Evolutionary conservation across 1,284 basidiomycete species (phyloP), one percentile per base, ranked within the genome.

Genomic region (Ganoderma lucidum): DNA sequence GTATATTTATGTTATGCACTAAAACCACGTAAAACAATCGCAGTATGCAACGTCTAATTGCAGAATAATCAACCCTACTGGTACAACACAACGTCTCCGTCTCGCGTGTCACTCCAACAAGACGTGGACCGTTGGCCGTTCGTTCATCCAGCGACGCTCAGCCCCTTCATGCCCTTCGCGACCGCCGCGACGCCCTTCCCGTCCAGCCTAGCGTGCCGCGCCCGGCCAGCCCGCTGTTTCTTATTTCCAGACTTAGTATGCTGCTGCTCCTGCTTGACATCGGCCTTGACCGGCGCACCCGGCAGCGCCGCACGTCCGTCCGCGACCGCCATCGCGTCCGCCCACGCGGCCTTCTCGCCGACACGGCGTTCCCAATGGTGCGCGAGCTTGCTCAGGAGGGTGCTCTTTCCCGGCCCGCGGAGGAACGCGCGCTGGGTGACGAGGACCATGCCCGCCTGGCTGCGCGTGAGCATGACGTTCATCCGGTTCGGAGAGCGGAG

Each of bases 391-490:
- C 59, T 64, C 30, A 74, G 64, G 8, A 74, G 63, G 42, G 67
- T 69, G 28, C 53, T 53, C 32, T 63, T 69, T 4, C 70, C 74
- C n/a, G 64, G 55, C 5, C 66, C 66, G 19, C 65, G 23, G 56
- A 75, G 53, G 64, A 77, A 76, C 37, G 64, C 62, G 19, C 74
- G 73, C 61, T 72, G 72, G 10, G 73, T 75, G 53, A 74, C 75
- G 61, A 77, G 71, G 17, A 74, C 66, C 74, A 77, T 77, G 55
- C 76, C 70, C 14, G 51, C 42, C 65, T 67, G 70, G 55, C 72
- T 67, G 48, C 73, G 72, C 37, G 66, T 70, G 58, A 75, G 86
- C 88, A 92, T 90, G 55, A 92, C 91, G 85, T 92, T 92, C 62
- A 87, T 85, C 19, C 90, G 83, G 56, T 87, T 84, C 9, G 83